Evolutionary conservation across 2,329 filamentous ascomycete genomes (phyloP).

Genomic region (Tympanopsis confertula): DNA sequence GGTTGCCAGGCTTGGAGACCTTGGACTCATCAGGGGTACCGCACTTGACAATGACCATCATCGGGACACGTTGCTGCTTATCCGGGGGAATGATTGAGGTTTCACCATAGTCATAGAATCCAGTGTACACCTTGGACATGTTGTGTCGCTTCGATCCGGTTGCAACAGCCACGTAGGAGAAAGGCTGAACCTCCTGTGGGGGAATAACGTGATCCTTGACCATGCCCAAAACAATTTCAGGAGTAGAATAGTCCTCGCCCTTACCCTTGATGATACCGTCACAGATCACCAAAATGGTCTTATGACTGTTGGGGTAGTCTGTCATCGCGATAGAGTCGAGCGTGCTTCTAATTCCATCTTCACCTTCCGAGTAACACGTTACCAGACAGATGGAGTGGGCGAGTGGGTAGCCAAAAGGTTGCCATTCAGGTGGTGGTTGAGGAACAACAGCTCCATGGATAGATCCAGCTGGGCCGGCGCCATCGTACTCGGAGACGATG

Average conservation of each 20-base stretch:
- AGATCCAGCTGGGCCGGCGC: conserved; percentile 78
- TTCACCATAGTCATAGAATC: conserved; percentile 92
- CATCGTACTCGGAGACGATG: conserved; percentile 48
- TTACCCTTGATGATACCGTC: conserved; percentile 96
- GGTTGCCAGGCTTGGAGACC: conserved; percentile 83
- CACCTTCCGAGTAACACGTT: conserved; percentile 93
- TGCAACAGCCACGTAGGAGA: conserved; percentile 92
- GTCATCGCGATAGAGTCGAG: conserved; percentile 93
- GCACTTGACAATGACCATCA: conserved; percentile 94
- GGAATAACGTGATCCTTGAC: conserved; percentile 80
- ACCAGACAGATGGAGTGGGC: conserved; percentile 90
- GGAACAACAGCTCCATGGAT: conserved; percentile 93
- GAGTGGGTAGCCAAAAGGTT: conserved; percentile 89
- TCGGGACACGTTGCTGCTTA: conserved; percentile 91
- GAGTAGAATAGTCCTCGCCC: conserved; percentile 75
- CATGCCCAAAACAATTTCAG: conserved; percentile 83
- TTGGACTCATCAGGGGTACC: conserved; percentile 78
- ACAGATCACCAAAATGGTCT: conserved; percentile 89
- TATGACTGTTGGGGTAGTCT: conserved; percentile 98
- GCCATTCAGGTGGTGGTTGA: conserved; percentile 91
- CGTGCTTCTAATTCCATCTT: conserved; percentile 82
- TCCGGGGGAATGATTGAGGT: conserved; percentile 68
- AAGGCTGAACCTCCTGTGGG: conserved; percentile 73
- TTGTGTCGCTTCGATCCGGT: conserved; percentile 96
- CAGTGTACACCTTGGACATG: conserved; percentile 97